phyloP scores from a whole-genome alignment of 2,329 filamentous ascomycete species.

The Ustulina deusta region DNA sequence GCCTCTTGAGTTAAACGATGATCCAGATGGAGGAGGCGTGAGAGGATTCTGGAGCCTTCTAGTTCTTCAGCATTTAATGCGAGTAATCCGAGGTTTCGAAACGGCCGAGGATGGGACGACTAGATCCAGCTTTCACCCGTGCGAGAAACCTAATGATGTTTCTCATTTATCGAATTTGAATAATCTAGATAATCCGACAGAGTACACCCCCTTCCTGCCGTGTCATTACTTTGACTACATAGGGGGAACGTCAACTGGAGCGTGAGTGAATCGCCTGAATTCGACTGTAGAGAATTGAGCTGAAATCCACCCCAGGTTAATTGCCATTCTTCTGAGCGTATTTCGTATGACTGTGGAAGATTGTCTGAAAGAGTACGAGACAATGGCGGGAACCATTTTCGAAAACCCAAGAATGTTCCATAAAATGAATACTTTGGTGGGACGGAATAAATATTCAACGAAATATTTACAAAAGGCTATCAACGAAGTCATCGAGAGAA shows the following conservation, averaged over 20 bases:
- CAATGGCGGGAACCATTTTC: conserved; percentile 31
- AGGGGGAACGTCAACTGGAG: conserved; percentile 37
- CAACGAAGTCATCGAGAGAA: conserved; percentile 31
- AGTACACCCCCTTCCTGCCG: conserved; percentile 33
- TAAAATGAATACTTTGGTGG: conserved; percentile 18
- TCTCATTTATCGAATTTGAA: conserved; percentile 5
- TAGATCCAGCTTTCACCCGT: conserved; percentile 21
- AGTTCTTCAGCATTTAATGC: conserved; percentile 25
- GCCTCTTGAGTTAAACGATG: background rate
- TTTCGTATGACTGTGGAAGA: conserved; percentile 41
- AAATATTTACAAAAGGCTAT: conserved; percentile 23
- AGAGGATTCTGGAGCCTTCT: conserved; percentile 28
- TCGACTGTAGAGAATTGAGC: background rate
- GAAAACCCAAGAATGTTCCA: conserved; percentile 27
- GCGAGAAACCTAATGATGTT: conserved; percentile 6
- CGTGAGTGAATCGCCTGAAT: conserved; percentile 13
- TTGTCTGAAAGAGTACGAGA: conserved; percentile 36
- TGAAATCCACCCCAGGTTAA: conserved; percentile 24
- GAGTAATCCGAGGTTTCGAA: background rate
- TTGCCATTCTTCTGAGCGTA: conserved; percentile 36
- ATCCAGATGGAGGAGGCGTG: conserved; percentile 11
- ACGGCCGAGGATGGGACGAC: background rate
- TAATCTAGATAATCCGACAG: conserved; percentile 10
- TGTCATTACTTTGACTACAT: conserved; percentile 41
- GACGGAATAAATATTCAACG: conserved; percentile 31